These are phyloP conservation scores for Talaromyces sp. DNA, from an alignment of 2,329 filamentous ascomycete genomes.

Conservation along the genomic window DNA sequence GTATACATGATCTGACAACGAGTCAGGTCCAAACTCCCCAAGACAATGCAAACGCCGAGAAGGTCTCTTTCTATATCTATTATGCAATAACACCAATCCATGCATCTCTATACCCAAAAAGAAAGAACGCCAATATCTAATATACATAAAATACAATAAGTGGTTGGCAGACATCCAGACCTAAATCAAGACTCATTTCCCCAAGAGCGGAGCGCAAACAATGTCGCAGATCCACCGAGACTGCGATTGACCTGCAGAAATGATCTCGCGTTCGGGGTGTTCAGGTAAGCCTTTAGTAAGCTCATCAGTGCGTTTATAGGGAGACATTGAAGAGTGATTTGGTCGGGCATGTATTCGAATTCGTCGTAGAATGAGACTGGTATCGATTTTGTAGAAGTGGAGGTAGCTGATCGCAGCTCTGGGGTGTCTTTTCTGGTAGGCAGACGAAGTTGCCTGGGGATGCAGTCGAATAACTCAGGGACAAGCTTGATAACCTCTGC, in stretches of 20 bases:
- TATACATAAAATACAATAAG: background rate
- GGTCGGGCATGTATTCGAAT: constrained; percentile 13
- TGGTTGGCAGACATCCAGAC: too few species aligned
- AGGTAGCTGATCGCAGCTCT: background rate
- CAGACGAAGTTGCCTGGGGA: constrained; percentile 13
- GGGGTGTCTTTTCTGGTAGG: background rate
- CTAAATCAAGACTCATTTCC: background rate
- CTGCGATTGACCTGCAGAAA: constrained; percentile 15
- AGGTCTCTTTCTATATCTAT: background rate
- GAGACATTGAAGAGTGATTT: constrained; percentile 8
- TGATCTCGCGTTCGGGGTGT: background rate
- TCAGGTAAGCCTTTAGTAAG: constrained; percentile 10
- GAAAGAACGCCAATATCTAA: background rate
- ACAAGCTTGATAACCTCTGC: constrained; percentile 32
- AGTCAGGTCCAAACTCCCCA: background rate
- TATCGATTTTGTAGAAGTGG: background rate
- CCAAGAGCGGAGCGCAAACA: constrained; percentile 13
- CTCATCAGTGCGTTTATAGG: background rate
- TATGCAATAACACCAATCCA: background rate
- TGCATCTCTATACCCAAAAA: background rate
- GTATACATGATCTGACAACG: background rate
- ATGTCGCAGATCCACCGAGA: constrained; percentile 11
- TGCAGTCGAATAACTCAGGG: constrained; percentile 27
- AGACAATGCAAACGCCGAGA: background rate
- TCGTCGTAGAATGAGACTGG: constrained; percentile 6